These are phyloP conservation scores for Fusarium verticillioides DNA, from an alignment of 2,329 filamentous ascomycete species.

Conservation along the genomic window DNA sequence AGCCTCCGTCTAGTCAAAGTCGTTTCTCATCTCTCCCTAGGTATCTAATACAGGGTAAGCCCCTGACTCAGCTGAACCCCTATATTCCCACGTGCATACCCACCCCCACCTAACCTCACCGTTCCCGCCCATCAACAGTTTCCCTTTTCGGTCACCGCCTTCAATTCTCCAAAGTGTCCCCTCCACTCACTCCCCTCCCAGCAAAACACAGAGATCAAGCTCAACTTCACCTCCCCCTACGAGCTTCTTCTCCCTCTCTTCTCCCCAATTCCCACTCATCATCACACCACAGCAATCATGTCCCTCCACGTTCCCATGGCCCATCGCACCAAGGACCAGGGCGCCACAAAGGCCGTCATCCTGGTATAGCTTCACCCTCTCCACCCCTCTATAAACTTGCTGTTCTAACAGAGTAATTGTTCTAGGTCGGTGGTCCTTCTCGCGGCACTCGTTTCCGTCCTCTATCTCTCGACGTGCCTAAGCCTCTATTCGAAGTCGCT, in stretches of 20 bases:
- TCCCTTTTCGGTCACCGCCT: conserved; percentile 38
- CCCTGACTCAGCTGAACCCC: conserved; percentile 18
- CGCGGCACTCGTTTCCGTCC: conserved; percentile 96
- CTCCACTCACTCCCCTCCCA: conserved; percentile 18
- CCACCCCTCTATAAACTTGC: not conserved
- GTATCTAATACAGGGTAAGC: conserved; percentile 26
- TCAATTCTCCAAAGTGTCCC: conserved; percentile 39
- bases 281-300: conserved; percentile 52
- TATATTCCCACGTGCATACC: conserved; percentile 31
- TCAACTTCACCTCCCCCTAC: conserved; percentile 18
- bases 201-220: conserved; percentile 18
- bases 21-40: not conserved
- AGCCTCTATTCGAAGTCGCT: conserved; percentile 98
- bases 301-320: conserved; percentile 67
- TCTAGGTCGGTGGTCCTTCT: conserved; percentile 91
- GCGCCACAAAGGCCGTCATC: conserved; percentile 92
- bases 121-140: conserved; percentile 22
- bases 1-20: not conserved
- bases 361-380: conserved; percentile 67
- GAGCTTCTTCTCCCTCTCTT: conserved; percentile 12
- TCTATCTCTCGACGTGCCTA: conserved; percentile 93
- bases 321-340: conserved; percentile 60
- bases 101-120: conserved; percentile 18
- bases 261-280: not conserved
- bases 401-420: conserved; percentile 42